Evolutionary conservation across 2,329 filamentous ascomycete species (phyloP), one percentile per base, ranked within the genome.

Genomic region (Cercospora beticola): DNA sequence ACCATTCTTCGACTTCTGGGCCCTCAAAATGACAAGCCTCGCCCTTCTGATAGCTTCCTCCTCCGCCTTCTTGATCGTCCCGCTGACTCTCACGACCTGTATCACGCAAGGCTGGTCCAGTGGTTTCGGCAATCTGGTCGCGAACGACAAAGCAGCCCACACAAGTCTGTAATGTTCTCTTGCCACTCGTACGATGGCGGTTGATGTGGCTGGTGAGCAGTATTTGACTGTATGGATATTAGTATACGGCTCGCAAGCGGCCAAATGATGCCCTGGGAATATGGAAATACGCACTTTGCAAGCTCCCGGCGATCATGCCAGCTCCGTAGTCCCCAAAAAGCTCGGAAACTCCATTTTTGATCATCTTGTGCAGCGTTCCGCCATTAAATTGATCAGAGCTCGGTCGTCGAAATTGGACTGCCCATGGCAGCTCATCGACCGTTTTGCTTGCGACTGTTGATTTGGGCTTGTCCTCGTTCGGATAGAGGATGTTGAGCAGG

Each of bases 401-500:
- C 0, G 94, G 93, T 61, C 90, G 88, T 78, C 94, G 90, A 81
- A 96, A 90, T 64, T 89, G 84, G 30, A 98, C 82, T 67, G 91
- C 84, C 57, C 82, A 87, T 79, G 77, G 91, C 79, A 76, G 85
- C 74, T 73, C 81, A 36, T 74, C 73, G 57, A 73, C 74, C 77
- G 61, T 67, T 79, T 80, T n/a, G 64, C 57, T 40, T 16, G 63
- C 61, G 14, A 6, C 59, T 28, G 33, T 18, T 23, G 59, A 60
- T 31, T 64, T 58, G 65, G 71, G 72, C 58, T 76, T 70, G 69
- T 58, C 75, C 76, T 62, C 60, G 68, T 87, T 82, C 0, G 94
- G 93, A 76, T 97, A 97, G 58, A 98, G 85, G 73, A 98, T 93
- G 78, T 97, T 92, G 70, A 98, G 88, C n/a, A 98, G 88, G 18